Conservation (phyloP, 371 early-diverging fungal species). For the Mortierella sp. region DNA sequence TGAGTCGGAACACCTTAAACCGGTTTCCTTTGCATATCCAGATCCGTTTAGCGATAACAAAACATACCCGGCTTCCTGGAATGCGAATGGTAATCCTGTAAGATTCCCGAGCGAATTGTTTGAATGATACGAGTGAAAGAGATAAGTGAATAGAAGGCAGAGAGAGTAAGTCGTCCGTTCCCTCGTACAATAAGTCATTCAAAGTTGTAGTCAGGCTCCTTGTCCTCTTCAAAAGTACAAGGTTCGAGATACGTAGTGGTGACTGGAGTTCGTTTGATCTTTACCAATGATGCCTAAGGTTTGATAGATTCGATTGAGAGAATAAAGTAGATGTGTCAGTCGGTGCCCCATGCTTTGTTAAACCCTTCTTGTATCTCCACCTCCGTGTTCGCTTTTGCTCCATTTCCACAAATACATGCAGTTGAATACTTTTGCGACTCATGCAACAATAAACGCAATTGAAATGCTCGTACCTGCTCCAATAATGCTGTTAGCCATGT, state of each 20-base stretch:
- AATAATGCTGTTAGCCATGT: slow-evolving; percentile 85
- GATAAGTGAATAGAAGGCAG: neutral
- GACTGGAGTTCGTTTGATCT: neutral
- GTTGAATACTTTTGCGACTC: neutral
- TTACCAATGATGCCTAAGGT: slow-evolving; percentile 50
- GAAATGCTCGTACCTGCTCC: slow-evolving; percentile 72
- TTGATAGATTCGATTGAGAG: neutral
- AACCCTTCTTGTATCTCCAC: slow-evolving; percentile 4
- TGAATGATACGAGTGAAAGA: neutral
- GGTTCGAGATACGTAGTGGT: neutral
- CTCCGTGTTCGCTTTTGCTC: slow-evolving; percentile 1
- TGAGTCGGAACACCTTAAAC: neutral
- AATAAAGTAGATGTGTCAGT: slow-evolving; percentile 1
- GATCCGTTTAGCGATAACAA: neutral
- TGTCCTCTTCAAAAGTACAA: neutral
- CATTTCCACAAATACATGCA: neutral
- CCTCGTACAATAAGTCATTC: neutral
- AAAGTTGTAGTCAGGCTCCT: neutral
- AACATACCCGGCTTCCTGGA: slow-evolving; percentile 60
- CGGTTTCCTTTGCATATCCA: neutral
- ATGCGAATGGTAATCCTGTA: slow-evolving; percentile 60
- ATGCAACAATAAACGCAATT: neutral
- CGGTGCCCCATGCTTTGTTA: neutral
- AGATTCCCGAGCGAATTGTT: neutral
- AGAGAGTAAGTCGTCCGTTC: neutral